Base-by-base conservation (phyloP, 192 early-diverging fungal species). In the Backusella luteola region DNA sequence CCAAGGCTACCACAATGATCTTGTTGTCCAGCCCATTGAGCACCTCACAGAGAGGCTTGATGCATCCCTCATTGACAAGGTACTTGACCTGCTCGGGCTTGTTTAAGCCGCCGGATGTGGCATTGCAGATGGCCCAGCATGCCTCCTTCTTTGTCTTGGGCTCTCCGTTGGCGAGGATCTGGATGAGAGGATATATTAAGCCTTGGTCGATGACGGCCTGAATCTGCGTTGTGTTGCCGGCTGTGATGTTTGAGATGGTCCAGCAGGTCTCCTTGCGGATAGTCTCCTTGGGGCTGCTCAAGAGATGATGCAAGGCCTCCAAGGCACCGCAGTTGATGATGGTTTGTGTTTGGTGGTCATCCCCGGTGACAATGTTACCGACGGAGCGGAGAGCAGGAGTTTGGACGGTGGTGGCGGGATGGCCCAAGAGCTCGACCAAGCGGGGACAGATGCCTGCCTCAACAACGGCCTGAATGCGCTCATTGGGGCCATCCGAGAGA, bases 351-450 rank as follows among this genome's bases (percentile, higher is more conserved):
- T 94, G 93, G 14, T 86, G 53, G 68, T 94, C 93, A 67, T 93
- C 91, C 14, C 93, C 93, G 34, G 93, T 92, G 14, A 93, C 93
- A 81, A 94, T 94, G 77, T 94, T 94, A 34, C 93, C 92, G 44
- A 93, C 84, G 9, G 92, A 91, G n/a, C 92, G 83, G 34, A 94
- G 82, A 17, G 89, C 91, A 14, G 93, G 93, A 32, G 92, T 92
- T 71, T 93, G 91, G 1, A 94, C 93, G 44, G 85, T 69, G 26
- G 75, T 75, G 0, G 85, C 86, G n/a, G 80, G 79, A 71, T 91
- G 89, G 83, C 74, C 73, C 53, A 94, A 81, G 5, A 94, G 80
- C 66, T 94, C 91, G 21, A 94, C 92, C 0, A 94, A 73, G 34
- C 93, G 83, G 52, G 88, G 75, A 73, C 86, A 90, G 5, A 94